Evolutionary conservation across 495 filamentous ascomycete genomes (phyloP).

Genomic region (Lophium mytilinum): DNA sequence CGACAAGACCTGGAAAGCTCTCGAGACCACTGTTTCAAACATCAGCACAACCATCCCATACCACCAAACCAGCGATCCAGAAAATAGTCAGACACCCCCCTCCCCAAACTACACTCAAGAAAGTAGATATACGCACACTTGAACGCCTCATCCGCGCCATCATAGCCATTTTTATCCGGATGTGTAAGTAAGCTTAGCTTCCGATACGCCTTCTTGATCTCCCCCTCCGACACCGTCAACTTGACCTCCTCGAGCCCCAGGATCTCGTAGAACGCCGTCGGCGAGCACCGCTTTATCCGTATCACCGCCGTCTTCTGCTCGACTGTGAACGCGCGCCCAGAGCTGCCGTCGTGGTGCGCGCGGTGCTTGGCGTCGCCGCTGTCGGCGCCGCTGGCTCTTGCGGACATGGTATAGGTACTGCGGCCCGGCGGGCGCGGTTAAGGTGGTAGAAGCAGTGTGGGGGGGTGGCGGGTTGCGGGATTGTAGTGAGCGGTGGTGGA

Average conservation of each 20-base stretch:
- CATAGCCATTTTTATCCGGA: slow-evolving; percentile 97
- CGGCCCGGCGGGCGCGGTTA: not conserved
- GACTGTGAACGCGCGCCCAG: slow-evolving; percentile 76
- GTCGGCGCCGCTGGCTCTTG: slow-evolving; percentile 67
- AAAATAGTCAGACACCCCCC: not conserved
- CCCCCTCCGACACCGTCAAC: slow-evolving; percentile 58
- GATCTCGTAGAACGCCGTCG: slow-evolving; percentile 88
- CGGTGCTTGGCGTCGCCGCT: slow-evolving; percentile 58
- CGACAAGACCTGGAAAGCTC: slow-evolving; percentile 87
- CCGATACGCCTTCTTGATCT: slow-evolving; percentile 92
- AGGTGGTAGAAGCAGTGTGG: not conserved
- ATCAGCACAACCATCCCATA: not conserved
- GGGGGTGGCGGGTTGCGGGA: not conserved
- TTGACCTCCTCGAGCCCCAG: slow-evolving; percentile 56
- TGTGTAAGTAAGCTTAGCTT: slow-evolving; percentile 84
- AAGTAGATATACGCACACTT: slow-evolving; percentile 52
- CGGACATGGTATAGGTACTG: slow-evolving; percentile 52
- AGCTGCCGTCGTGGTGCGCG: slow-evolving; percentile 89
- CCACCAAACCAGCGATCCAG: not conserved
- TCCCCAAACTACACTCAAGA: not conserved
- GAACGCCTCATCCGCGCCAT: slow-evolving; percentile 93
- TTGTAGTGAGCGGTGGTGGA: too few species aligned
- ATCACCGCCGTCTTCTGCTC: slow-evolving; percentile 88
- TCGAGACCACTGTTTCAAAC: slow-evolving; percentile 62
- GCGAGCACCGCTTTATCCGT: slow-evolving; percentile 70